A percentile compares a stretch with the other conserved stretches of the same genome.
Evolutionary conservation across 2,329 filamentous ascomycete species (phyloP).

Genomic region (Penicillium sp.): DNA sequence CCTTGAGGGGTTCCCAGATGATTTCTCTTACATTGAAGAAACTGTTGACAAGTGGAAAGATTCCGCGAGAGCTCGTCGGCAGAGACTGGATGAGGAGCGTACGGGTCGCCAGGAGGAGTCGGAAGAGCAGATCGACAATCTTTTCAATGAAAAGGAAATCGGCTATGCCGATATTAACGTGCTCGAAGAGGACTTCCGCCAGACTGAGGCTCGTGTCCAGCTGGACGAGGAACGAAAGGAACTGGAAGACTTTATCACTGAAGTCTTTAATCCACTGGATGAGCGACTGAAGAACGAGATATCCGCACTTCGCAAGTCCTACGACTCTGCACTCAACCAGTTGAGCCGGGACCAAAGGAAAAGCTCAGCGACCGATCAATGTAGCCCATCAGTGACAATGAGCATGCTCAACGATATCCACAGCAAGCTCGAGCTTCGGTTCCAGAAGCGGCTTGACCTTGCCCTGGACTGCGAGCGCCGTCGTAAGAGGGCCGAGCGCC

Average conservation of each 20-base stretch:
- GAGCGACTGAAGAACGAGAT: constrained; percentile 48
- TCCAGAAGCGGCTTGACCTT: constrained; percentile 47
- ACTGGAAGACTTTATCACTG: constrained; percentile 47
- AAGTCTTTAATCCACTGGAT: constrained; percentile 50
- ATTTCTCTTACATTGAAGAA: constrained; percentile 43
- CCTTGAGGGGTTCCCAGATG: constrained; percentile 35
- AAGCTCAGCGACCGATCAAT: constrained; percentile 28
- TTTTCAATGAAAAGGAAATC: constrained; percentile 55
- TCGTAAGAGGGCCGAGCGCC: constrained; percentile 51
- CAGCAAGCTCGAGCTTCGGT: constrained; percentile 46
- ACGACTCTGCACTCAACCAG: constrained; percentile 41
- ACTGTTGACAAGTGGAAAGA: constrained; percentile 45
- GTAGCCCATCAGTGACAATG: constrained; percentile 43
- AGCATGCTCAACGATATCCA: constrained; percentile 45
- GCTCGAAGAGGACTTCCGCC: constrained; percentile 53
- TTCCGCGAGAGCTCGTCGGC: constrained; percentile 41
- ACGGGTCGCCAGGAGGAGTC: constrained; percentile 49
- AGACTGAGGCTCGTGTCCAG: constrained; percentile 48
- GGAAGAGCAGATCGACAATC: constrained; percentile 49
- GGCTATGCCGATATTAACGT: constrained; percentile 54
- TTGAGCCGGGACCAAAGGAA: constrained; percentile 39
- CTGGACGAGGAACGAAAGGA: constrained; percentile 51
- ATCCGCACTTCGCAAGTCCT: constrained; percentile 44
- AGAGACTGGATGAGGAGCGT: constrained; percentile 46
- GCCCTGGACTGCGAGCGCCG: constrained; percentile 51